These are phyloP conservation scores for Fusarium zealandicum DNA, from an alignment of 2,329 filamentous ascomycete species.

Conservation along the genomic window DNA sequence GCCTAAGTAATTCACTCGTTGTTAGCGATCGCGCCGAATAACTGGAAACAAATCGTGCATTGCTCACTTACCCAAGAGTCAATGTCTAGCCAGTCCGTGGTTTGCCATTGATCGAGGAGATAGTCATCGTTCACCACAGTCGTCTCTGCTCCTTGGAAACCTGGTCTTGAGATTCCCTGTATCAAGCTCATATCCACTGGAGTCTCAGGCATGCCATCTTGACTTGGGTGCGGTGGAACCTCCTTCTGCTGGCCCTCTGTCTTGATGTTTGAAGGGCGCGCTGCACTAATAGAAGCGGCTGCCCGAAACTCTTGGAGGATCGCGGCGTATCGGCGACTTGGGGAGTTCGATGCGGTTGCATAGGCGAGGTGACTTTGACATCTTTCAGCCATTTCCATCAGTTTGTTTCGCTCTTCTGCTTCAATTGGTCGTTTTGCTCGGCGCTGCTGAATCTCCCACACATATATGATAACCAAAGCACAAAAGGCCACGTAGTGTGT, in stretches of 20 bases:
- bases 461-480: slow-evolving; percentile 61
- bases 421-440: slow-evolving; percentile 18
- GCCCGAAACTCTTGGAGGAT: slow-evolving; percentile 29
- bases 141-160: neutral
- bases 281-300: neutral
- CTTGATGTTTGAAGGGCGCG: too few relatives aligned
- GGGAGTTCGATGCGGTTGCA: slow-evolving; percentile 29
- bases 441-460: slow-evolving; percentile 52
- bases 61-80: slow-evolving; percentile 3
- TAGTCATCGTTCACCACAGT: slow-evolving; percentile 1
- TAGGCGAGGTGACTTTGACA: slow-evolving; percentile 30
- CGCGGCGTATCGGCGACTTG: slow-evolving; percentile 29
- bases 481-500: slow-evolving; percentile 63
- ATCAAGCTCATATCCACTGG: neutral
- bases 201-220: neutral
- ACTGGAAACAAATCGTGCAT: neutral
- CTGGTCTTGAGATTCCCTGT: neutral
- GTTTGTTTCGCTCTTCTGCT: slow-evolving; percentile 15
- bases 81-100: slow-evolving; percentile 21
- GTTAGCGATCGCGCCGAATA: neutral
- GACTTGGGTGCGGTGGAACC: neutral
- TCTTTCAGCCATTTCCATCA: slow-evolving; percentile 38
- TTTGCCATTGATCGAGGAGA: slow-evolving; percentile 16
- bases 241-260: neutral
- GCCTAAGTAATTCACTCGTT: neutral